phyloP scores from a whole-genome alignment of 139 green algal species.

The Picochlorum sp. region DNA sequence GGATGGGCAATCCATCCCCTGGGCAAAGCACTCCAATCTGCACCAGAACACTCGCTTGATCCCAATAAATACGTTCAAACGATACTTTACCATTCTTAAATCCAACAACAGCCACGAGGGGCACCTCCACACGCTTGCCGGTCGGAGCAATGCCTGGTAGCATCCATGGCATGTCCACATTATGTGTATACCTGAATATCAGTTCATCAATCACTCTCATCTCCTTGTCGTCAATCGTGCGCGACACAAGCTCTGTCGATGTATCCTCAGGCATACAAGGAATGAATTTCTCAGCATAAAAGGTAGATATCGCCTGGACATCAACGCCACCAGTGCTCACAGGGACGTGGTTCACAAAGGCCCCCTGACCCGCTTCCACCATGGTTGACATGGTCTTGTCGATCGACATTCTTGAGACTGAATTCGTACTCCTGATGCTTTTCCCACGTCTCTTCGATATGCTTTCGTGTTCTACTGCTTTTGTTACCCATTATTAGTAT shows the following conservation, averaged over 20 bases:
- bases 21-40: conserved; percentile 12
- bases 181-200: conserved; percentile 18
- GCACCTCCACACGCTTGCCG: conserved; percentile 2
- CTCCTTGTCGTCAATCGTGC: background rate
- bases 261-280: conserved; percentile 4
- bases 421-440: conserved; percentile 14
- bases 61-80: conserved; percentile 21
- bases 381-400: conserved; percentile 11
- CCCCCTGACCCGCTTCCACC: conserved; percentile 2
- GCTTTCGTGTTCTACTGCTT: background rate
- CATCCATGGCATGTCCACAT: conserved; percentile 24
- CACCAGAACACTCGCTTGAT: conserved; percentile 12
- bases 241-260: background rate
- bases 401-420: background rate
- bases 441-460: background rate
- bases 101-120: conserved; percentile 5
- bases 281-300: too few species aligned
- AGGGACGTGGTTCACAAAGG: conserved; percentile 18
- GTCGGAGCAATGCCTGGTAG: conserved; percentile 16
- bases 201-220: background rate
- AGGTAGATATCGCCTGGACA: background rate
- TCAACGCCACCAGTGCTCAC: conserved; percentile 13
- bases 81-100: conserved; percentile 14
- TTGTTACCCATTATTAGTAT: background rate
- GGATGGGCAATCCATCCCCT: background rate